Base-by-base conservation (phyloP, 2,329 filamentous ascomycete species). In the Metarhizium album region DNA sequence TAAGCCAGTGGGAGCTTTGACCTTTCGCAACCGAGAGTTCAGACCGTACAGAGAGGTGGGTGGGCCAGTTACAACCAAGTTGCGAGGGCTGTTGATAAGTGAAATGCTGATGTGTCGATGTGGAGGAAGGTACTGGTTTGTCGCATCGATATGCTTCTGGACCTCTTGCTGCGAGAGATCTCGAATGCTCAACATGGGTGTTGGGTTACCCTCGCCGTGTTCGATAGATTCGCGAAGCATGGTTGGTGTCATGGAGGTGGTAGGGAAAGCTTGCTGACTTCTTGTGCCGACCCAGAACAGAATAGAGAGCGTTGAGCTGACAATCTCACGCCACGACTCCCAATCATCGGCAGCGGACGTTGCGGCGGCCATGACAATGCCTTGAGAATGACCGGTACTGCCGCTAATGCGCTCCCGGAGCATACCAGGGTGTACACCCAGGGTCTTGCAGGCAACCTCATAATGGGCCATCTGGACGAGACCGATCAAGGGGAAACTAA, bases 231-330 rank as follows among this genome's bases (percentile, higher is more conserved):
- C 93, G 65, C 91, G 88, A 49, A 98, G 78, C 63, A 91, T 88
- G 43, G 82, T 87, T 0, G 93, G 94, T 3, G 90, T 89, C 61
- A 98, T 79, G 33, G 93, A 97, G 3, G 93, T 98, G 59, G 87
- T 83, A 38, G 93, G 94, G 70, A 96, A 98, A 2, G 90, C 90
- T 70, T 98, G 93, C 69, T 98, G 93, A 68, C 91, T 96, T 63
- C 93, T 86, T 54, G 91, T 84, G 65, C 94, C 93, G 59, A 98
- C 95, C 93, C 93, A 98, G 77, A 98, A 98, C 29, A 98, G 84
- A 62, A 96, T 88, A 29, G 87, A 93, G 56, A 98, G 74, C 2
- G 91, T 87, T 59, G 88, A 83, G 61, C 78, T 84, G 50, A 89
- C 80, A 50, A 88, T 82, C 62, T 87, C 83, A 57, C 86, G 82